Conservation (phyloP, 345 rosid species). For the Stellera chamaejasme region DNA sequence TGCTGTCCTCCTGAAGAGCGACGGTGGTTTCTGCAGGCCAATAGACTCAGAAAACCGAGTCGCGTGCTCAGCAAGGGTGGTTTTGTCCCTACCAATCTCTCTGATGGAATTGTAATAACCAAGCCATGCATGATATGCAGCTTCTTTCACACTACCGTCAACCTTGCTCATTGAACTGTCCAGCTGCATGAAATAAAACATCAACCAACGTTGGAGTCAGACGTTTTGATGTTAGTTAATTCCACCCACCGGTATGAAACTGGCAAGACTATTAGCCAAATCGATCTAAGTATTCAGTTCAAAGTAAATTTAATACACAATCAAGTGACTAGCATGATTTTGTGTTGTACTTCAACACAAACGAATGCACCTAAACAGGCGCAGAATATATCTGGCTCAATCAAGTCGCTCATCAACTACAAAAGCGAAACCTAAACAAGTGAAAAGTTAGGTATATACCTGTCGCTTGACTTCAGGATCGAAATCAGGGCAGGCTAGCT, state of each 20-base stretch:
- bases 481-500: constrained; percentile 42
- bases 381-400: too few species aligned
- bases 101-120: constrained; percentile 84
- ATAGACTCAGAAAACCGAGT: constrained; percentile 64
- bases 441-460: constrained; percentile 27
- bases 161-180: constrained; percentile 57
- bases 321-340: too few species aligned
- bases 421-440: background rate
- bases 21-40: constrained; percentile 72
- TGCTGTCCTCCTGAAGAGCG: constrained; percentile 76
- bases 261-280: too few species aligned
- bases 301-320: too few species aligned
- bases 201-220: too few species aligned
- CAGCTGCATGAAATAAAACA: constrained; percentile 35
- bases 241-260: too few species aligned
- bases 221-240: too few species aligned
- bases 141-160: constrained; percentile 80
- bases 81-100: constrained; percentile 84
- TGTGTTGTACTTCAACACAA: too few species aligned
- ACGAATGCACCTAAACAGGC: too few species aligned
- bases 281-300: too few species aligned
- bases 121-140: constrained; percentile 96
- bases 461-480: constrained; percentile 45
- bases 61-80: constrained; percentile 76
- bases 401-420: background rate